These are phyloP conservation scores for Fusarium liriodendri DNA, from an alignment of 2,329 filamentous ascomycete species.

Conservation along the genomic window DNA sequence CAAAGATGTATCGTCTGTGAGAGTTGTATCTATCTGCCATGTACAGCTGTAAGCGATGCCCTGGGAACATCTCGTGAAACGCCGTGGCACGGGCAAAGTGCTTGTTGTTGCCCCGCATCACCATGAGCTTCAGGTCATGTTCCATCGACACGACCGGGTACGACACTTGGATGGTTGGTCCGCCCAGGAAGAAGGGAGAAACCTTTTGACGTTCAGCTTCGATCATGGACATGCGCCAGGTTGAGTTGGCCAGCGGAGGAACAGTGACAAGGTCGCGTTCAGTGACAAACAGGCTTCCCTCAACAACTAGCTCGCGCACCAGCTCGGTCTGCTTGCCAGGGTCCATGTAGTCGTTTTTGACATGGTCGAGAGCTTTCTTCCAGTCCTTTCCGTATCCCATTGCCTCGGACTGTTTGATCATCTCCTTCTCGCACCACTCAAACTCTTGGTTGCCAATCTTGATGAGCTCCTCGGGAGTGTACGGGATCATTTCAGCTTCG, in stretches of 20 bases:
- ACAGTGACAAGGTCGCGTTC: conserved; percentile 29
- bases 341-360: conserved; percentile 33
- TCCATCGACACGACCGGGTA: conserved; percentile 27
- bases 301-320: conserved; percentile 24
- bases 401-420: conserved; percentile 27
- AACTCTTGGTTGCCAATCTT: conserved; percentile 31
- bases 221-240: conserved; percentile 34
- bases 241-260: conserved; percentile 20
- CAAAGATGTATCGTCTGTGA: conserved; percentile 24
- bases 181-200: conserved; percentile 22
- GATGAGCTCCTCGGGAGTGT: conserved; percentile 24
- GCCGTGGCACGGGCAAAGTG: conserved; percentile 25
- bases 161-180: conserved; percentile 22
- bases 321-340: conserved; percentile 26
- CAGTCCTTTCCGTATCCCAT: conserved; percentile 27
- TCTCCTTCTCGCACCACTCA: conserved; percentile 30
- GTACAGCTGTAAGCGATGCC: conserved; percentile 24
- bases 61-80: conserved; percentile 33
- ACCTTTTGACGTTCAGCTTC: conserved; percentile 28
- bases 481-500: conserved; percentile 31
- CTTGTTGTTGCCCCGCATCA: conserved; percentile 29
- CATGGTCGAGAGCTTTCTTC: conserved; percentile 26
- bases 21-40: conserved; percentile 32
- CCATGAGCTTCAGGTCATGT: conserved; percentile 31
- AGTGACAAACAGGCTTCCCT: conserved; percentile 28